phyloP scores from a whole-genome alignment of 2,329 filamentous ascomycete genomes.

The Mycosphaerelloides madeirae region DNA sequence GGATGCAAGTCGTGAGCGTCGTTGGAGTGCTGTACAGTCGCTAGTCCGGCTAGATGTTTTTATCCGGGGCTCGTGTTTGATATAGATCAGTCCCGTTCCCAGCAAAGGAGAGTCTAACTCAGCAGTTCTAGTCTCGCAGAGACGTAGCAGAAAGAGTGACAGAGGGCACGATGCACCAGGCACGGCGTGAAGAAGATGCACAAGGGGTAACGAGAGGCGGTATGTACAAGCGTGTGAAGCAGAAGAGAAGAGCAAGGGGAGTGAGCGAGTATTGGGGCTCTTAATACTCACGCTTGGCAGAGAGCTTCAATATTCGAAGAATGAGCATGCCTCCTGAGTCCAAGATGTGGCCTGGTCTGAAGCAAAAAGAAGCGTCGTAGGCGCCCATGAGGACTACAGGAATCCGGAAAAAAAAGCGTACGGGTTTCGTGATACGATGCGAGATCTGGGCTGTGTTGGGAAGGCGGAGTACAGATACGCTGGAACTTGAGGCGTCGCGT shows the following conservation, averaged over 20 bases:
- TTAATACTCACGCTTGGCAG: slow-evolving; percentile 22
- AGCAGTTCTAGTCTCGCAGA: slow-evolving; percentile 17
- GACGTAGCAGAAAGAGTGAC: slow-evolving; percentile 16
- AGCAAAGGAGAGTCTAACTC: slow-evolving; percentile 23
- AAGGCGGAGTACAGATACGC: slow-evolving; percentile 5
- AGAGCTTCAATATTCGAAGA: slow-evolving; percentile 14
- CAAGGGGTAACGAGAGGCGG: background rate
- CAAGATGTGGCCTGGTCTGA: slow-evolving; percentile 13
- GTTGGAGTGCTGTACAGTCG: slow-evolving; percentile 14
- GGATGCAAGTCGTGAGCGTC: slow-evolving; percentile 19
- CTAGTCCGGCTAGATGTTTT: slow-evolving; percentile 23
- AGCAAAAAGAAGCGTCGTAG: slow-evolving; percentile 16
- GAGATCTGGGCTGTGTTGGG: slow-evolving; percentile 11
- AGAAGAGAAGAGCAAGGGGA: slow-evolving; percentile 3
- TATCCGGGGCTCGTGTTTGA: slow-evolving; percentile 2
- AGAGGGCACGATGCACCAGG: slow-evolving; percentile 22
- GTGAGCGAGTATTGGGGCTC: slow-evolving; percentile 10
- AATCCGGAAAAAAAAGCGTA: slow-evolving; percentile 10
- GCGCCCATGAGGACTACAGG: slow-evolving; percentile 8
- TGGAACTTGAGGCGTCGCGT: background rate
- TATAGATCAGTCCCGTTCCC: background rate
- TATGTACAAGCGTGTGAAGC: slow-evolving; percentile 7
- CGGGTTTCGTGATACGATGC: slow-evolving; percentile 16
- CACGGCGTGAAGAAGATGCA: slow-evolving; percentile 9
- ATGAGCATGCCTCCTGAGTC: slow-evolving; percentile 12